Evolutionary conservation across 495 filamentous ascomycete genomes (phyloP), one percentile per base, ranked within the genome.

Genomic region (Cryomyces minteri): DNA sequence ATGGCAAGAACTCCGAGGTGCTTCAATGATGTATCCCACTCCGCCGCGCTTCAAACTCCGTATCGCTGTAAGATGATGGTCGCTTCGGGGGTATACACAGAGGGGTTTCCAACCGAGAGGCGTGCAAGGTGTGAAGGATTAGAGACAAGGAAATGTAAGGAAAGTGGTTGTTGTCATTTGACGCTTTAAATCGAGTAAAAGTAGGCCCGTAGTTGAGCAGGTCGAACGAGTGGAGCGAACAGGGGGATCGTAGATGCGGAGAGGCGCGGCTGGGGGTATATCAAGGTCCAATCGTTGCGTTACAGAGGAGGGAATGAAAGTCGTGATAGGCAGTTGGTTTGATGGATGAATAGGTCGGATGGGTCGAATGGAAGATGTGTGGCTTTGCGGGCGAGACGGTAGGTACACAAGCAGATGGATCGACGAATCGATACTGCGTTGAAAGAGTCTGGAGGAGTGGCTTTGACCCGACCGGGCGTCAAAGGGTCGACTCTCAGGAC

Each of bases 141-240:
- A 54, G 41, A 53, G 46, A 46, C 56, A 57, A 59, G 49, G 56
- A 55, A 57, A 59, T 18, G 8, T 48, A 59, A 48, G 52, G 56
- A 59, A 42, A 48, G 56, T 54, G 40, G 48, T 40, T 44, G 39
- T 51, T 55, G 43, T 53, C 56, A 59, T 59, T 54, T 46, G 46
- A 48, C 47, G 18, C 48, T 50, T 54, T 56, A 54, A 58, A 52
- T 50, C 48, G 36, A 40, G 48, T 55, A 53, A 48, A 43, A 32
- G 34, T 8, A 44, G 51, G 4, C 46, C 67, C 43, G 14, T 11
- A 6, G 8, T 6, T 10, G 36, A 32, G 43, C 32, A 45, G 18
- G 18, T 25, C 18, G 18, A 25, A 45, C 9, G 11, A 28, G 38
- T 12, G 32, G 36, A 45, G 43, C 31, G 43, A 10, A 8, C 32